A percentile compares a stretch with the other conserved stretches of the same genome.
These are phyloP conservation scores for Xerocomellus chrysenteron DNA, from an alignment of 768 basidiomycete species.

Conservation along the genomic window DNA sequence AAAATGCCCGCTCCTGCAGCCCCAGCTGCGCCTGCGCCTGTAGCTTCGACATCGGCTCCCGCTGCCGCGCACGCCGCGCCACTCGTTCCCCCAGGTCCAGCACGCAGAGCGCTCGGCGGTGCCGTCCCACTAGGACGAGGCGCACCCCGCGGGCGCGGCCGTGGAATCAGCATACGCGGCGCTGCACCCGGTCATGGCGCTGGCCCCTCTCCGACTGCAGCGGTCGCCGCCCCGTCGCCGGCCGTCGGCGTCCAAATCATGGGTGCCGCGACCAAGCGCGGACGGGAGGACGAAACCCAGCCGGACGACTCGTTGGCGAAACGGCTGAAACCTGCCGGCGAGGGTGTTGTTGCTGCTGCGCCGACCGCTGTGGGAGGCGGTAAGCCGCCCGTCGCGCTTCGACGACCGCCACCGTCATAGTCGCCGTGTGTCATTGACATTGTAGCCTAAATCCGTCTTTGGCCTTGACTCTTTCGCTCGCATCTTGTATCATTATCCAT, in stretches of 20 bases:
- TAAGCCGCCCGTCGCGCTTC: conserved; percentile 36
- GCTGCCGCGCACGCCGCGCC: conserved; percentile 22
- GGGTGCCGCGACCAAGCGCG: conserved; percentile 64
- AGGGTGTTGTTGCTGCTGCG: not conserved
- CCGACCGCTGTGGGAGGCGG: conserved; percentile 10
- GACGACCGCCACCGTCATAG: conserved; percentile 31
- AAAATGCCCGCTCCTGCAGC: conserved; percentile 8
- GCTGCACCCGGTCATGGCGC: conserved; percentile 20
- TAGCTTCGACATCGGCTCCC: conserved; percentile 15
- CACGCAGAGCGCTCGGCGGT: conserved; percentile 32
- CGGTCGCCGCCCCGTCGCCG: conserved; percentile 22
- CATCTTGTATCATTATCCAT: conserved; percentile 26
- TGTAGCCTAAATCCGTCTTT: not conserved
- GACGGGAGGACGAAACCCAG: conserved; percentile 52
- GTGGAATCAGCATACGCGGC: conserved; percentile 31
- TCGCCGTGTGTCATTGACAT: too few relatives aligned
- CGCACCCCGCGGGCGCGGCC: conserved; percentile 31
- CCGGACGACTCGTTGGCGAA: conserved; percentile 65
- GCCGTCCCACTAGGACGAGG: conserved; percentile 39
- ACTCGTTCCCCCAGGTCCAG: conserved; percentile 25
- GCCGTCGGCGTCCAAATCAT: conserved; percentile 53
- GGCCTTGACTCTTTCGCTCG: not conserved
- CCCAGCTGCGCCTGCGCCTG: conserved; percentile 13
- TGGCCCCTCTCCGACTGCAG: conserved; percentile 27
- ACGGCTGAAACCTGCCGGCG: conserved; percentile 55